Conservation (phyloP, 1,284 basidiomycete species). For the Pulveroboletus sp. region DNA sequence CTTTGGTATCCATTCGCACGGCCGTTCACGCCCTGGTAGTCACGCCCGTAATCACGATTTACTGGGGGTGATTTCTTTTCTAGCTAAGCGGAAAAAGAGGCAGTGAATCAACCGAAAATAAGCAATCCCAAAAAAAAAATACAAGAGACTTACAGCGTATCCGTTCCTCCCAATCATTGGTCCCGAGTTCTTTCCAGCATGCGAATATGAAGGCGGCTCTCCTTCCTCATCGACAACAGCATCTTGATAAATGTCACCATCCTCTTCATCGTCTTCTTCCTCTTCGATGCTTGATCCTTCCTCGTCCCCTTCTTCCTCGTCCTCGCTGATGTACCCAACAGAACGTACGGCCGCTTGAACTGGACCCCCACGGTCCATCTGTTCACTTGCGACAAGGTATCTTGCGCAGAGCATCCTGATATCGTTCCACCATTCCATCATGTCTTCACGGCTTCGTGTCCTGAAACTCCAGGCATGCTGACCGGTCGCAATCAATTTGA, state of each 20-base stretch:
- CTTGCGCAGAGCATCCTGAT: constrained; percentile 94
- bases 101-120: constrained; percentile 13
- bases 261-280: constrained; percentile 65
- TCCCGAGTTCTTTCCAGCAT: constrained; percentile 42
- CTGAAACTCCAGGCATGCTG: constrained; percentile 90
- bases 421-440: constrained; percentile 99
- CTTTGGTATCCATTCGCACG: constrained; percentile 42
- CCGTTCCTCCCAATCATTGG: constrained; percentile 65
- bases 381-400: constrained; percentile 93
- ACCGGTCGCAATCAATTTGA: constrained; percentile 43
- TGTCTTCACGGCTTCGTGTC: constrained; percentile 87
- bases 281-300: constrained; percentile 77
- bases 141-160: constrained; percentile 60
- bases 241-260: constrained; percentile 41
- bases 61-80: constrained; percentile 38
- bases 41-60: constrained; percentile 11
- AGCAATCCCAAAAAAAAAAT: not conserved
- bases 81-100: constrained; percentile 38
- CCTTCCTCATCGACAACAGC: constrained; percentile 44
- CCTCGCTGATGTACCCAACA: constrained; percentile 83
- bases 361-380: constrained; percentile 91
- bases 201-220: constrained; percentile 54
- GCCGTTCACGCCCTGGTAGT: constrained; percentile 12
- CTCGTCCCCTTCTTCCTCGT: constrained; percentile 65
- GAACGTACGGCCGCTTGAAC: constrained; percentile 91